Evolutionary conservation across 305 asterid species (phyloP).

Genomic region (Euphrasia arctica): DNA sequence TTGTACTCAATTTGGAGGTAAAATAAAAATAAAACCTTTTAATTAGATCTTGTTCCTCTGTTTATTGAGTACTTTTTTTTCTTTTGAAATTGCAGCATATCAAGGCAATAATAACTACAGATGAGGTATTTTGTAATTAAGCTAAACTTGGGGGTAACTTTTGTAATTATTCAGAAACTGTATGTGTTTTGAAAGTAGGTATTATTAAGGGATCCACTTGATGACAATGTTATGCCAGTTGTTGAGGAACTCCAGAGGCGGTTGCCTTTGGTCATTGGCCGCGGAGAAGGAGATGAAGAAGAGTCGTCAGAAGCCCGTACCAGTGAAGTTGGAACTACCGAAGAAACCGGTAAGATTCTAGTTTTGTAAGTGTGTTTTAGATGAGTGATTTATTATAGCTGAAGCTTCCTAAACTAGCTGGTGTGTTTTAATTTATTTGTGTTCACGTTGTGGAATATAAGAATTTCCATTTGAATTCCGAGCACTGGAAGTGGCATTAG

Average conservation of each 20-base stretch:
- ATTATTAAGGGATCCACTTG: slow-evolving; percentile 74
- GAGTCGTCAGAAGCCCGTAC: slow-evolving; percentile 41
- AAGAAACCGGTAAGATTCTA: slow-evolving; percentile 39
- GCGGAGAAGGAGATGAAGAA: slow-evolving; percentile 70
- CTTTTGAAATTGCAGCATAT: slow-evolving; percentile 60
- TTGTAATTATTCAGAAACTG: neutral
- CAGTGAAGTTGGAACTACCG: slow-evolving; percentile 40
- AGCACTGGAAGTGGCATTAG: slow-evolving; percentile 86
- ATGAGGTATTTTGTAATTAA: slow-evolving; percentile 44
- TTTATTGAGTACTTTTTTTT: neutral
- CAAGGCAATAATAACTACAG: slow-evolving; percentile 83
- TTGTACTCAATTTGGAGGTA: slow-evolving; percentile 88
- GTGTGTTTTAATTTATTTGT: neutral
- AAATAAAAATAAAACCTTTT: neutral
- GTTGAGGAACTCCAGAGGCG: slow-evolving; percentile 84
- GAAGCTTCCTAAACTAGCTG: neutral
- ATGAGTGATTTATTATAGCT: neutral
- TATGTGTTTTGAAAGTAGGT: slow-evolving; percentile 40
- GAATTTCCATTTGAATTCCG: slow-evolving; percentile 87
- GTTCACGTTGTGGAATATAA: slow-evolving; percentile 23
- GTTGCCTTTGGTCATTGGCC: slow-evolving; percentile 48
- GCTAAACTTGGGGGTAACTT: neutral
- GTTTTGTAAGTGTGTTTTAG: neutral
- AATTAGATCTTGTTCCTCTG: neutral
- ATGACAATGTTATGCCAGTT: slow-evolving; percentile 66